phyloP scores from a whole-genome alignment of 2,329 filamentous ascomycete species.

The Hirsutella thompsonii region DNA sequence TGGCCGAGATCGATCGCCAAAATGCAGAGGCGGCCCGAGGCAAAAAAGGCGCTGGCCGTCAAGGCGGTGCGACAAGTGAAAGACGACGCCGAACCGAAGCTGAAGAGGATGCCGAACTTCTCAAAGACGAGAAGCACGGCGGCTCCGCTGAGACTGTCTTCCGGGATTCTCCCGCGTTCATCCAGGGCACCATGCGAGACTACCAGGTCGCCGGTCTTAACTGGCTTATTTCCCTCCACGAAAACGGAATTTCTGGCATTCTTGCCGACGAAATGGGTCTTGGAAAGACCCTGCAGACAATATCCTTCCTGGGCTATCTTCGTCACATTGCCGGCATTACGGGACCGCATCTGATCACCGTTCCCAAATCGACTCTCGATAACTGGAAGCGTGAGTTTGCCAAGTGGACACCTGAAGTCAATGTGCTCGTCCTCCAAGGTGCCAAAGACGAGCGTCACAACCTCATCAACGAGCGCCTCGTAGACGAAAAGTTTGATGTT shows the following conservation, averaged over 20 bases:
- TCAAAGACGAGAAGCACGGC: slow-evolving; percentile 80
- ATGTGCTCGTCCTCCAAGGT: slow-evolving; percentile 86
- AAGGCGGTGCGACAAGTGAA: slow-evolving; percentile 71
- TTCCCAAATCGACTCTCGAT: slow-evolving; percentile 94
- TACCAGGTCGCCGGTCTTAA: slow-evolving; percentile 94
- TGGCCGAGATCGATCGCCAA: slow-evolving; percentile 87
- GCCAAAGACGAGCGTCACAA: slow-evolving; percentile 84
- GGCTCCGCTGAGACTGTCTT: slow-evolving; percentile 82
- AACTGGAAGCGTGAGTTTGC: slow-evolving; percentile 96
- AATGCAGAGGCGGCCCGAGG: slow-evolving; percentile 61
- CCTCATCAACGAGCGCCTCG: slow-evolving; percentile 81
- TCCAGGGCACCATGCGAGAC: slow-evolving; percentile 84
- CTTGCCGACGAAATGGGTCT: slow-evolving; percentile 97
- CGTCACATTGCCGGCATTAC: slow-evolving; percentile 81
- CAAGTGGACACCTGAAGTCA: slow-evolving; percentile 90
- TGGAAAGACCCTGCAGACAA: slow-evolving; percentile 94
- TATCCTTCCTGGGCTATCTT: slow-evolving; percentile 89
- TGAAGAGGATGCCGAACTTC: slow-evolving; percentile 85
- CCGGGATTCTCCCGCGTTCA: slow-evolving; percentile 82
- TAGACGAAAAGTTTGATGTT: slow-evolving; percentile 92
- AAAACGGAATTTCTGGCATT: slow-evolving; percentile 97
- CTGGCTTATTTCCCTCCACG: slow-evolving; percentile 94
- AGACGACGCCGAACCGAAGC: slow-evolving; percentile 84
- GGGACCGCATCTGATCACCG: slow-evolving; percentile 80
- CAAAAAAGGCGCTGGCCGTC: slow-evolving; percentile 64